Base-by-base conservation (phyloP, 495 filamentous ascomycete species). In the Gamarada debralockiae region DNA sequence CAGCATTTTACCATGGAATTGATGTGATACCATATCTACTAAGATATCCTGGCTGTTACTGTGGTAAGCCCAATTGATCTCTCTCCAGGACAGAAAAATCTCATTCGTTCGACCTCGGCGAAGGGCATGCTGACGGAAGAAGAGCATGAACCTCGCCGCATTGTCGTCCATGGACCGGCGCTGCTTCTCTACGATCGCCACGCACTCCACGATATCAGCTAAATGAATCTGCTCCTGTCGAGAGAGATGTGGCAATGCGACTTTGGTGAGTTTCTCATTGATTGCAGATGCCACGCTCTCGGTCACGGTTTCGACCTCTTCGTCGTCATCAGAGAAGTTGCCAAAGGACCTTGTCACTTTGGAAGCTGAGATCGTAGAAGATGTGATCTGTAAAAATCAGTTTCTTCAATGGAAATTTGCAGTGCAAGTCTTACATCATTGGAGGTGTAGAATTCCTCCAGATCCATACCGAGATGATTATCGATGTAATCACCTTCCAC, bases 51-150 rank as follows among this genome's bases (percentile, higher is more conserved):
- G 93, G 50, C 89, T 96, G 13, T 70, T 77, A 56, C 90, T 95
- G 67, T 97, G 90, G 58, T 86, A 92, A 18, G 92, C 95, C 91
- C 92, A 97, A 42, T 86, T 85, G 52, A 96, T 92, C 61, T 97
- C 92, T 66, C 95, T 76, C 89, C 91, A 99, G 3, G 87, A 86
- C 57, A 97, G 81, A 17, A 81, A 75, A 5, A 83, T 79, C 63
- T 81, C 82, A 57, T 78, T 80, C 7, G 80, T 72, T 61, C 83
- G 77, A 23, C 76, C 74, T 67, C 78, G 85, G 25, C 84, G 78
- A 31, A 97, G 71, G 50, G 83, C 85, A 64, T 93, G 84, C 56
- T 95, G 89, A 14, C 88, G 78, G 72, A 95, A 95, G 67, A 93
- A 95, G 21, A 96, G 73, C 67, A 96, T 78, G 67, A 89, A 97